These are phyloP conservation scores for Ajuga chamaepitys DNA, from an alignment of 257 asterid genomes.

Conservation along the genomic window DNA sequence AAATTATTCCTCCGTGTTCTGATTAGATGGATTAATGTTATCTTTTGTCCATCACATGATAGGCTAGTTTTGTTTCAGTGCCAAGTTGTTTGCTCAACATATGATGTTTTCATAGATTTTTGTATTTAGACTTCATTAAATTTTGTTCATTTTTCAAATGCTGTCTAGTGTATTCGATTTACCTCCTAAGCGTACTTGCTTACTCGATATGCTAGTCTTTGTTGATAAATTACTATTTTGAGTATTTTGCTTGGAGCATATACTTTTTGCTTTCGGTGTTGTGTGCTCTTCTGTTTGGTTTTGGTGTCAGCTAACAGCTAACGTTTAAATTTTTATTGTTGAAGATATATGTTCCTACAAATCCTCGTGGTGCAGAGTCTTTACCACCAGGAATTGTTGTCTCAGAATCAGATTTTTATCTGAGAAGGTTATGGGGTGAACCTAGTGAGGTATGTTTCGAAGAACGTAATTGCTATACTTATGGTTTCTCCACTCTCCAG, in stretches of 20 bases:
- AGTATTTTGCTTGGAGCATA: neutral
- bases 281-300: neutral
- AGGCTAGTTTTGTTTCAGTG: neutral
- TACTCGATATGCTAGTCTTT: neutral
- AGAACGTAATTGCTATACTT: neutral
- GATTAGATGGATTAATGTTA: neutral
- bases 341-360: constrained; percentile 90
- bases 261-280: neutral
- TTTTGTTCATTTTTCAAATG: neutral
- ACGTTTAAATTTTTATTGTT: neutral
- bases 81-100: neutral
- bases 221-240: neutral
- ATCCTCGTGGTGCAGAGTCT: constrained; percentile 98
- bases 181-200: neutral
- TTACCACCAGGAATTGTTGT: constrained; percentile 98
- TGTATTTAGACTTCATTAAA: neutral
- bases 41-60: neutral
- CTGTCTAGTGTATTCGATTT: neutral
- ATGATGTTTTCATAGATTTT: neutral
- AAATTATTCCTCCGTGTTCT: neutral
- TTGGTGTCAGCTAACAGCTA: neutral
- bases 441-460: constrained; percentile 70
- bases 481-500: neutral
- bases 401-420: constrained; percentile 78
- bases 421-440: constrained; percentile 98